Evolutionary conservation across 2,329 filamentous ascomycete species (phyloP), one percentile per base, ranked within the genome.

Genomic region (Claviceps humidiphila): DNA sequence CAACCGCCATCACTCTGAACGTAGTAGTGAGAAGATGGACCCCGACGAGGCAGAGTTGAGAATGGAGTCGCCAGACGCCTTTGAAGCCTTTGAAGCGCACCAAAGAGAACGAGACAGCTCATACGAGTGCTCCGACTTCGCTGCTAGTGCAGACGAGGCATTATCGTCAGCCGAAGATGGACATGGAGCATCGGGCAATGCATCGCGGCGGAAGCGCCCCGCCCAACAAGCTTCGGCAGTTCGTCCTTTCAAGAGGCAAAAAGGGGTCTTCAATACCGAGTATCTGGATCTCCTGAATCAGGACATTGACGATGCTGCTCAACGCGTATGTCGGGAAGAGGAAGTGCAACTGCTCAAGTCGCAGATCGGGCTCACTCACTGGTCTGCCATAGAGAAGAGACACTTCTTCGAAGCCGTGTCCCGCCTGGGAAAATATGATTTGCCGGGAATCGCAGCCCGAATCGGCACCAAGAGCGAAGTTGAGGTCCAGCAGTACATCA

Each of bases 401-500:
- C 58, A 71, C 0, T 78, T 95, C 53, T 95, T 88, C 63, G 71
- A 77, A 14, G 76, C 79, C 0, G 65, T 94, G 3, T 72, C 75
- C 1, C 77, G 78, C 0, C 73, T 85, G 2, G 88, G 88, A 0
- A 76, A 71, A 50, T 76, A 81, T 58, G 72, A 89, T 55, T 59
- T 85, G 1, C 67, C 67, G 1, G 77, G 74, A 1, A 84, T 96
- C 52, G 75, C 87, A 1, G 60, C 67, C 8, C 73, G 76, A 0
- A 71, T 95, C 16, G 72, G 73, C 0, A 84, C 80, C 38, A 97
- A 97, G 67, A 84, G 81, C 53, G 76, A 81, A 57, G 63, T 84
- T 8, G 89, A 96, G 66, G 80, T 93, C 38, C 75, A 76, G 30
- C 78, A 85, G 49, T 89, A 89, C 62, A 64, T 94, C 4, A 61